These are phyloP conservation scores for Ilyonectria mors-panacis DNA, from an alignment of 2,329 filamentous ascomycete species.

Conservation along the genomic window DNA sequence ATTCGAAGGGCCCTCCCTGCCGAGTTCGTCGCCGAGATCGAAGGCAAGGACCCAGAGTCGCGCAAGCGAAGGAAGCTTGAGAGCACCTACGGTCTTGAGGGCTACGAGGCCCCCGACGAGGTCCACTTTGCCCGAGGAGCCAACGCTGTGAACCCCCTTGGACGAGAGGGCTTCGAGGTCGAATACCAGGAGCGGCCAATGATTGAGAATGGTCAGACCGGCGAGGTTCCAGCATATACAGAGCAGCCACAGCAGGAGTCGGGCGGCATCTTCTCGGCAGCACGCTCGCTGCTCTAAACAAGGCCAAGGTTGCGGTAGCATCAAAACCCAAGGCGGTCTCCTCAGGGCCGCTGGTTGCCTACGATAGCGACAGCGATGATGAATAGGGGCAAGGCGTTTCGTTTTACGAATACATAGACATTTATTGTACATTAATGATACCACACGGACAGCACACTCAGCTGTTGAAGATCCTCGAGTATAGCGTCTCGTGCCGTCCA, in stretches of 20 bases:
- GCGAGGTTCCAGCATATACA: conserved; percentile 50
- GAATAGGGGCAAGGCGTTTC: conserved; percentile 55
- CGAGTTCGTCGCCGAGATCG: conserved; percentile 93
- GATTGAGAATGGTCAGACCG: conserved; percentile 69
- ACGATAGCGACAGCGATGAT: conserved; percentile 90
- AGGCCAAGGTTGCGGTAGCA: conserved; percentile 67
- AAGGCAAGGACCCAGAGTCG: conserved; percentile 89
- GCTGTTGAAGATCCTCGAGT: conserved; percentile 90
- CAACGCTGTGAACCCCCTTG: conserved; percentile 73
- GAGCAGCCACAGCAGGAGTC: conserved; percentile 56
- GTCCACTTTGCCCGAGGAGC: conserved; percentile 90
- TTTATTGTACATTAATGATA: conserved; percentile 52
- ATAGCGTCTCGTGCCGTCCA: conserved; percentile 85
- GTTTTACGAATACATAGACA: conserved; percentile 44
- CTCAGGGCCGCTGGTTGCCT: conserved; percentile 84
- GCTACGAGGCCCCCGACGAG: conserved; percentile 94
- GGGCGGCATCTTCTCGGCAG: conserved; percentile 83
- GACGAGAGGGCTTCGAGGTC: conserved; percentile 72
- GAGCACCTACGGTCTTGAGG: conserved; percentile 88
- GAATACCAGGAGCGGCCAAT: conserved; percentile 74
- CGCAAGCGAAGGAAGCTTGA: conserved; percentile 91
- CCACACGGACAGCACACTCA: conserved; percentile 54
- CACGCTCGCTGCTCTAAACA: conserved; percentile 84
- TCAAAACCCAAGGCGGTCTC: conserved; percentile 68
- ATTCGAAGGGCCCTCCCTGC: conserved; percentile 89